Conservation (phyloP, 495 filamentous ascomycete genomes). For the Penicillium arizonense region DNA sequence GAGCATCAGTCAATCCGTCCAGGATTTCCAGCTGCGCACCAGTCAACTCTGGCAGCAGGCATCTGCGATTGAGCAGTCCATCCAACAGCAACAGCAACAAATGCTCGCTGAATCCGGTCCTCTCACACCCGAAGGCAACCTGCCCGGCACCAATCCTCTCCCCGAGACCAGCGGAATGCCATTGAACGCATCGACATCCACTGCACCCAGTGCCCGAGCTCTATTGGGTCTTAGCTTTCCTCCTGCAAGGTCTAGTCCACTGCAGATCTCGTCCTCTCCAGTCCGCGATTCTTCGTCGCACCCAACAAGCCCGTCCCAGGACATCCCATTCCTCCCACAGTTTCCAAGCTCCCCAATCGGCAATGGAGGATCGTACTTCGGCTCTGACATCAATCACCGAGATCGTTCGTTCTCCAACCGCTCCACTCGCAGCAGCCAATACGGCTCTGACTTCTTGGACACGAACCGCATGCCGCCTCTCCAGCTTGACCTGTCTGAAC, state of each 20-base stretch:
- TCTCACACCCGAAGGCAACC: slow-evolving; percentile 48
- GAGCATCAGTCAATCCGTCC: slow-evolving; percentile 42
- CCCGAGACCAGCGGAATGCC: slow-evolving; percentile 27
- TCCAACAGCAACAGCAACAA: slow-evolving; percentile 45
- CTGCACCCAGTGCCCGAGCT: slow-evolving; percentile 33
- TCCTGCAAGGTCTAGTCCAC: slow-evolving; percentile 38
- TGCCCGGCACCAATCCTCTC: slow-evolving; percentile 47
- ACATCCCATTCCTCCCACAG: slow-evolving; percentile 34
- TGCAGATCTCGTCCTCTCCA: slow-evolving; percentile 38
- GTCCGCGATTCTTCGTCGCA: slow-evolving; percentile 34
- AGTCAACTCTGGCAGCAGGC: slow-evolving; percentile 50
- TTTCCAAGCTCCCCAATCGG: slow-evolving; percentile 37
- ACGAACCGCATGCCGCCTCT: slow-evolving; percentile 32
- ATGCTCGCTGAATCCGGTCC: slow-evolving; percentile 45
- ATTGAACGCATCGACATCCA: slow-evolving; percentile 26
- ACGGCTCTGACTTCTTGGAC: slow-evolving; percentile 41
- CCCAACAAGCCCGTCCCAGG: slow-evolving; percentile 39
- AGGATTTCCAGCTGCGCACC: slow-evolving; percentile 47
- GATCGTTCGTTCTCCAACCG: slow-evolving; percentile 50
- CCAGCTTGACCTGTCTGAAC: slow-evolving; percentile 36
- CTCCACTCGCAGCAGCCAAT: slow-evolving; percentile 42
- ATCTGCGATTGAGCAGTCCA: slow-evolving; percentile 44
- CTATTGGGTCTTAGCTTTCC: slow-evolving; percentile 42
- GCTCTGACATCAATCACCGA: slow-evolving; percentile 33
- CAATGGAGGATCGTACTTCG: slow-evolving; percentile 34